phyloP scores from a whole-genome alignment of 2,329 filamentous ascomycete genomes.

The Xylariaceae sp. region DNA sequence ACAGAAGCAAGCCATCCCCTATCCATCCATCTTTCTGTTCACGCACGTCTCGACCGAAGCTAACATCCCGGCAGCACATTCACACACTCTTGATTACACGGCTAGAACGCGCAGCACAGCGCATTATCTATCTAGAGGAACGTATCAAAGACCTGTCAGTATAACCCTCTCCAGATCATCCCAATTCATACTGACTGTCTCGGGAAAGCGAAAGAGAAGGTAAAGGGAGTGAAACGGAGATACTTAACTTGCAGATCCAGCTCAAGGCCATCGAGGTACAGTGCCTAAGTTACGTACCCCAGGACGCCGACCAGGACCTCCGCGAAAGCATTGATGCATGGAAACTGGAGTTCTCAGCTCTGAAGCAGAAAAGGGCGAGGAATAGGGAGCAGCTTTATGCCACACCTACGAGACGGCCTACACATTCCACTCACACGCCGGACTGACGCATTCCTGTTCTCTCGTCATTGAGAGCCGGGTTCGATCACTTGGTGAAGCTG shows the following conservation, averaged over 20 bases:
- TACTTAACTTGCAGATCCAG: conserved; percentile 57
- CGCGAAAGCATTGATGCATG: conserved; percentile 55
- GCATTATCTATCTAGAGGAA: conserved; percentile 55
- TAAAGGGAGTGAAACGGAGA: conserved; percentile 53
- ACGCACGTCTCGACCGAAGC: conserved; percentile 2
- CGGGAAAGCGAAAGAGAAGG: conserved; percentile 48
- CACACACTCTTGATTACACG: conserved; percentile 55
- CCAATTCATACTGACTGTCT: conserved; percentile 9
- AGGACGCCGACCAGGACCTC: conserved; percentile 51
- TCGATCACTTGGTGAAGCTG: conserved; percentile 3
- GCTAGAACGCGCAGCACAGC: conserved; percentile 52
- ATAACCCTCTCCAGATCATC: conserved; percentile 4
- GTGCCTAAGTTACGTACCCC: conserved; percentile 43
- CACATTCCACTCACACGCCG: not conserved
- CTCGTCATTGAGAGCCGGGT: not conserved
- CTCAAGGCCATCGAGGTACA: conserved; percentile 59
- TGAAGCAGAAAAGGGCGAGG: conserved; percentile 43
- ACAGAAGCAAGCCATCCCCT: conserved; percentile 43
- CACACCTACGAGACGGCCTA: conserved; percentile 16
- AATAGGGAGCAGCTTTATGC: conserved; percentile 18
- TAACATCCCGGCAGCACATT: conserved; percentile 47
- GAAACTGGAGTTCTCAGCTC: conserved; percentile 54
- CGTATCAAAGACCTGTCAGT: conserved; percentile 54
- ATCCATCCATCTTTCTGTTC: not conserved
- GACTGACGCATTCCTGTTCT: not conserved